Evolutionary conservation across 1,284 basidiomycete species (phyloP).

Genomic region (Porogramme epimiltina): DNA sequence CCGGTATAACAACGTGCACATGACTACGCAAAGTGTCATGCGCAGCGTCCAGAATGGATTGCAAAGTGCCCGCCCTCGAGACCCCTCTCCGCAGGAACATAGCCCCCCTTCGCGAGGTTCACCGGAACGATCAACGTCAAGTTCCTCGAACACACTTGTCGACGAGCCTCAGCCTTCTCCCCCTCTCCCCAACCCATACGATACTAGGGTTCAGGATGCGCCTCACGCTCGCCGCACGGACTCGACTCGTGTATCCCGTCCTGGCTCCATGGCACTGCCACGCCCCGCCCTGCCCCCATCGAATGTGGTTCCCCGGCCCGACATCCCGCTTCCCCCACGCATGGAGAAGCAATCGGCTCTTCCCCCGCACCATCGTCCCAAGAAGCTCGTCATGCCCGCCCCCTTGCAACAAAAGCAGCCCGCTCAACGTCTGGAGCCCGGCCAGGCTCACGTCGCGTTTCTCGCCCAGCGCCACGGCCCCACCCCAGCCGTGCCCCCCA

Average conservation of each 20-base stretch:
- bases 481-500: background rate
- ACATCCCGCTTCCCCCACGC: slow-evolving; percentile 30
- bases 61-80: background rate
- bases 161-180: slow-evolving; percentile 13
- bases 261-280: slow-evolving; percentile 3
- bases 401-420: slow-evolving; percentile 41
- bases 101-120: too few species aligned
- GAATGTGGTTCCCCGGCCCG: slow-evolving; percentile 21
- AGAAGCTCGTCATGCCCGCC: slow-evolving; percentile 66
- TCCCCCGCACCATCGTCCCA: slow-evolving; percentile 52
- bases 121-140: too few species aligned
- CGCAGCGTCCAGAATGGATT: too few species aligned
- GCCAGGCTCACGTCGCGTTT: slow-evolving; percentile 15
- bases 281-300: slow-evolving; percentile 5
- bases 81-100: background rate
- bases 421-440: slow-evolving; percentile 7
- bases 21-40: background rate
- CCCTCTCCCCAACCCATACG: slow-evolving; percentile 13
- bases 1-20: slow-evolving; percentile 20
- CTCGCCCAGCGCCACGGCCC: slow-evolving; percentile 19
- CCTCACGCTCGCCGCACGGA: slow-evolving; percentile 2
- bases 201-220: slow-evolving; percentile 1
- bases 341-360: slow-evolving; percentile 22
- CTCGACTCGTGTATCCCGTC: background rate
- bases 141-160: too few species aligned